Base-by-base conservation (phyloP, 2,329 filamentous ascomycete genomes). In the Fusarium mexicanum region DNA sequence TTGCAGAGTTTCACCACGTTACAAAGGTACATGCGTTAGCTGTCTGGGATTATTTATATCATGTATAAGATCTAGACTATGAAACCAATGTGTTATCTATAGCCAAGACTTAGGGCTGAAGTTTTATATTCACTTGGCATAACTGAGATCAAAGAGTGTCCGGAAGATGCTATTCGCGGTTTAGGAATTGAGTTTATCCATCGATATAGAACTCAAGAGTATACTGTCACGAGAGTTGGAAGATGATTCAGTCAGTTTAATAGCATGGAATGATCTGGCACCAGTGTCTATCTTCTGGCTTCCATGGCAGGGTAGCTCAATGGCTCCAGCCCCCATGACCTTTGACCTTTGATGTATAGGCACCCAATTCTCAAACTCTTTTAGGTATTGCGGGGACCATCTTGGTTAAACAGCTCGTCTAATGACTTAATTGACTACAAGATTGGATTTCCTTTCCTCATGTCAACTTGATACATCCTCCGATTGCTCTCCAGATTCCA, bases 1-100 rank as follows among this genome's bases (percentile, higher is more conserved):
- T 66, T 38, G 26, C 29, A 11, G 41, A 63, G 29, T 55, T 66
- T n/a, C 41, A 50, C 17, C 55, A 46, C 2, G 62, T 65, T 18
- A 61, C 62, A 9, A 65, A 61, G 55, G 55, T 61, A 18, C 57
- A 65, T 16, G 55, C 55, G 5, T n/a, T 59, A 6, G 24, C 62
- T 35, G 62, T 65, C n/a, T 65, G 62, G 62, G 62, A 61, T 33
- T 53, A 29, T 29, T 38, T 65, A 11, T 6, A 53, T 35, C n/a
- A 8, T 53, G 31, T 11, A 26, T 35, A 24, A 35, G 12, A 22
- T 33, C 29, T 44, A 7, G 33, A 29, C 11, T 13, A 3, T n/a
- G 4, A n/a, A 3, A 24, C 6, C 9, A 7, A 17, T 12, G 18
- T 26, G 24, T 6, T 22, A 12, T 54, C 10, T 26, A 26, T 2